Conservation (phyloP, 208 protist species). For the Leishmania mexicana region DNA sequence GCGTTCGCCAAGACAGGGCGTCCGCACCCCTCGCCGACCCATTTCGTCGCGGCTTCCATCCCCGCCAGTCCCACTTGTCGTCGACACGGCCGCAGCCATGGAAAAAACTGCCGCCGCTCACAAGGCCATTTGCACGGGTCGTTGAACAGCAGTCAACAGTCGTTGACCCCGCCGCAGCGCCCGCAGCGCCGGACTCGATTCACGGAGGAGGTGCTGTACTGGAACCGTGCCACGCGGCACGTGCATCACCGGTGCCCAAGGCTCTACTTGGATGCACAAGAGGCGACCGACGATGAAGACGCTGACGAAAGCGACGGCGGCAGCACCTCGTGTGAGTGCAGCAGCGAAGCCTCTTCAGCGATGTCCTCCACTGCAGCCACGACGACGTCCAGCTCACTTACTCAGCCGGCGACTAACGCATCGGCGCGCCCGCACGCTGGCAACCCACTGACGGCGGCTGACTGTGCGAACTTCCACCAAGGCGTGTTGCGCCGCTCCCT, state of each 20-base stretch:
- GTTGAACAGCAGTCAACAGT: not conserved
- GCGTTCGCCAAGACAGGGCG: not conserved
- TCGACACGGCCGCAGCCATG: not conserved
- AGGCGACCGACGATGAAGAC: conserved; percentile 37
- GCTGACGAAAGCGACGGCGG: conserved; percentile 19
- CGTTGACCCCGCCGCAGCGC: not conserved
- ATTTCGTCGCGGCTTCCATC: not conserved
- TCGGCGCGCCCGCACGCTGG: conserved; percentile 6
- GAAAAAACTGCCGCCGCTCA: not conserved
- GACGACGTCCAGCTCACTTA: not conserved
- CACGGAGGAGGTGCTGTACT: conserved; percentile 40
- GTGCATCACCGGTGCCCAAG: conserved; percentile 56
- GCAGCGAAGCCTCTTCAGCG: conserved; percentile 14
- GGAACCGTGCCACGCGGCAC: conserved; percentile 49
- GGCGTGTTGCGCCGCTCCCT: conserved; percentile 20
- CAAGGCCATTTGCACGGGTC: not conserved
- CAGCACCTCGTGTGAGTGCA: conserved; percentile 7
- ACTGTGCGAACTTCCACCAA: conserved; percentile 7
- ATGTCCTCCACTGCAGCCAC: not conserved
- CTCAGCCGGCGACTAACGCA: not conserved
- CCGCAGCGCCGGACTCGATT: conserved; percentile 26
- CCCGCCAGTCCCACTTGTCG: not conserved
- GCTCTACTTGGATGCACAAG: conserved; percentile 45
- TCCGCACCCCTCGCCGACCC: not conserved
- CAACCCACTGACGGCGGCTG: not conserved